Conservation (phyloP, 2,329 filamentous ascomycete genomes). For the Cladosporium sp. region DNA sequence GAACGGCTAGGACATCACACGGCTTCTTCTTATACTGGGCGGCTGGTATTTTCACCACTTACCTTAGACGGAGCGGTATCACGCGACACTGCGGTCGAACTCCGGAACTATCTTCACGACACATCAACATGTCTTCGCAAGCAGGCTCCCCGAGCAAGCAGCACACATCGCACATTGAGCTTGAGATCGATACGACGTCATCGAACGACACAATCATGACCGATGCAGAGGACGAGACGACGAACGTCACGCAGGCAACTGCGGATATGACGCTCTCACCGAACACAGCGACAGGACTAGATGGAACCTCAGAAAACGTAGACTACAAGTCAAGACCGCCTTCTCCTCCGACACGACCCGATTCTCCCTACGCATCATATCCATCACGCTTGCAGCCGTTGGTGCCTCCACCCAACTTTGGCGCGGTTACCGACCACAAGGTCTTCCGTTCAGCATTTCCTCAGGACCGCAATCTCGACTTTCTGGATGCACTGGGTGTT, state of each 20-base stretch:
- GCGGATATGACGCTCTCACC: not conserved
- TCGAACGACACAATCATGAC: slow-evolving; percentile 1
- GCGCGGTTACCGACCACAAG: slow-evolving; percentile 63
- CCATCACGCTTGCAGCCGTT: slow-evolving; percentile 36
- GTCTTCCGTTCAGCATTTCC: slow-evolving; percentile 84
- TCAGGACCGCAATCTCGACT: slow-evolving; percentile 63
- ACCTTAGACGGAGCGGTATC: not conserved
- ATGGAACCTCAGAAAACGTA: not conserved
- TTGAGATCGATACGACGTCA: not conserved
- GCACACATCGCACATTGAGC: not conserved
- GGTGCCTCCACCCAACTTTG: slow-evolving; percentile 68
- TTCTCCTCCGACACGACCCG: slow-evolving; percentile 22
- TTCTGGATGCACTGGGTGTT: slow-evolving; percentile 63
- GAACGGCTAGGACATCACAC: not conserved
- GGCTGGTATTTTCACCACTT: slow-evolving; percentile 1
- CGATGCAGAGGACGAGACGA: not conserved
- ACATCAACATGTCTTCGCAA: not conserved
- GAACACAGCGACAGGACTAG: not conserved
- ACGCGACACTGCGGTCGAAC: not conserved
- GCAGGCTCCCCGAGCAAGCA: not conserved
- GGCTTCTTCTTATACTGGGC: not conserved
- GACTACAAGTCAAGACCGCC: slow-evolving; percentile 22
- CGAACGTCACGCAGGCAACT: not conserved
- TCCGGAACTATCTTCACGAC: not conserved
- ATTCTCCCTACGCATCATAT: slow-evolving; percentile 8